These are phyloP conservation scores for Hippophae gyantsensis DNA, from an alignment of 306 rosid genomes.

Conservation along the genomic window DNA sequence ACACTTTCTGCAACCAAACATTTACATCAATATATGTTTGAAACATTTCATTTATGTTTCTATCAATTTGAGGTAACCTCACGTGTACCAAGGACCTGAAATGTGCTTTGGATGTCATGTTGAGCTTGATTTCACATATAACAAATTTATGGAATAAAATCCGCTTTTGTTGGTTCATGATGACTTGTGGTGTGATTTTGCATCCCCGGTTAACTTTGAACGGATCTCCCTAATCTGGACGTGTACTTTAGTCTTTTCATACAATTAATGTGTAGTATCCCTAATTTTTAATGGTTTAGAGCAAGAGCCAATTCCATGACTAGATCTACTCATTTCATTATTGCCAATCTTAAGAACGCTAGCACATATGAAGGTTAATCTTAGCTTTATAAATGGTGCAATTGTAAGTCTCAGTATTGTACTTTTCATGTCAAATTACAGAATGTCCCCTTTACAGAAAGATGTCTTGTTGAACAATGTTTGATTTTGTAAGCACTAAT, in stretches of 20 bases:
- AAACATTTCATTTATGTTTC: no score
- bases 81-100: no score
- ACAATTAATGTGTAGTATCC: not conserved
- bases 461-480: not conserved
- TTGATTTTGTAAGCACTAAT: conserved; percentile 4
- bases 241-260: no score
- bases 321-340: no score
- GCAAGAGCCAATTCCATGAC: not conserved
- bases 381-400: not conserved
- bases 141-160: no score
- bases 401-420: not conserved
- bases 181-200: not conserved
- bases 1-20: no score
- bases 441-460: not conserved
- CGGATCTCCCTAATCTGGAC: not conserved
- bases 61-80: no score
- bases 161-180: no score
- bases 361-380: not conserved
- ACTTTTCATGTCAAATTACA: not conserved
- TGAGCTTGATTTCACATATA: no score
- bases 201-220: not conserved
- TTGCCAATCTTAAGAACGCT: not conserved
- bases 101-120: no score
- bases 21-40: no score
- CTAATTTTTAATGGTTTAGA: conserved; percentile 1